These are phyloP conservation scores for Colletotrichum sp. DNA, from an alignment of 2,329 filamentous ascomycete genomes.

Conservation along the genomic window DNA sequence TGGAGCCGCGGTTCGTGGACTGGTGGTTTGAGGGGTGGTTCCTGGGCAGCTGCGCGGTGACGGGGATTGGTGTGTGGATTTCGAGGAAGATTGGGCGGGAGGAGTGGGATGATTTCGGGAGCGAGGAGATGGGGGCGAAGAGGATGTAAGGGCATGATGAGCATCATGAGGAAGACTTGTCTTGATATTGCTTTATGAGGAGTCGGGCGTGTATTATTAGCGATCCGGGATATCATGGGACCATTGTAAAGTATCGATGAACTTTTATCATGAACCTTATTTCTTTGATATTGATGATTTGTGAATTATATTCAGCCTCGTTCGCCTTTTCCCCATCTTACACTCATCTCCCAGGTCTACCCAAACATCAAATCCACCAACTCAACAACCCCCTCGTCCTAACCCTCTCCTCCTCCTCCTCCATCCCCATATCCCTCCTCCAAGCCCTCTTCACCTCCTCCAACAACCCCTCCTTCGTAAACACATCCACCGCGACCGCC, in stretches of 20 bases:
- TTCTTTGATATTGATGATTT: not conserved
- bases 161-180: not conserved
- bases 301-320: not conserved
- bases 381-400: not conserved
- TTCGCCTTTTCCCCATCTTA: not conserved
- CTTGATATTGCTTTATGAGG: not conserved
- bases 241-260: not conserved
- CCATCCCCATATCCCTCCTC: conserved; percentile 23
- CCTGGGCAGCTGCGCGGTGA: conserved; percentile 68
- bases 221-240: not conserved
- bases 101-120: conserved; percentile 64
- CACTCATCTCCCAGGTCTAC: not conserved
- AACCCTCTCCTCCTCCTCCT: not conserved
- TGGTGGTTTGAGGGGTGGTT: conserved; percentile 92
- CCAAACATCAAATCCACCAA: not conserved
- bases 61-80: conserved; percentile 74
- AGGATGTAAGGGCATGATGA: not conserved
- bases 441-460: conserved; percentile 25
- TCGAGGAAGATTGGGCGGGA: conserved; percentile 65
- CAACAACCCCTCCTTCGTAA: conserved; percentile 21
- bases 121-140: conserved; percentile 63
- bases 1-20: conserved; percentile 76
- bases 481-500: conserved; percentile 25
- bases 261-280: not conserved
- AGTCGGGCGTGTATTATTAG: not conserved